Base-by-base conservation (phyloP, 495 filamentous ascomycete species). In the Thozetella sp. region DNA sequence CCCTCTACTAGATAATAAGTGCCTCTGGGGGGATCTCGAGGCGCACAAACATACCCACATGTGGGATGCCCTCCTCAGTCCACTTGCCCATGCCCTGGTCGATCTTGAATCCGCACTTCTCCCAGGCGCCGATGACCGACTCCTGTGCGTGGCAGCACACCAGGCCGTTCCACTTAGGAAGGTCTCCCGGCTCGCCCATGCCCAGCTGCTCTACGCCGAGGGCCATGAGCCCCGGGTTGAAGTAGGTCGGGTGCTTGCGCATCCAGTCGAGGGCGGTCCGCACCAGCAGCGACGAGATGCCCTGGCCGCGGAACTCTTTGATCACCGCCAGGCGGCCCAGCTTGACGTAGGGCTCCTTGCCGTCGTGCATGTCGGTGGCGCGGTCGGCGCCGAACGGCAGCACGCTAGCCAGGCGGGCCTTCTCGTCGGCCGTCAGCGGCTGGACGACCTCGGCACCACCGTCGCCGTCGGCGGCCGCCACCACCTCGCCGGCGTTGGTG, bases 41-140 rank as follows among this genome's bases (percentile, higher is more conserved):
- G 17, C 81, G 69, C 46, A 62, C 57, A 56, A 80, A 94, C 92
- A 96, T 94, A 15, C 89, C 92, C 25, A 93, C 83, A 81, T 97
- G 93, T 64, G 82, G 79, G 63, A 96, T 92, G 22, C 90, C 92
- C 62, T 96, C 92, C 76, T 97, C 93, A 40, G 78, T 74, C 91
- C 93, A 97, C 61, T 62, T 74, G 0, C 91, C 90, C 85, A 95
- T 83, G 9, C 69, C 73, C 67, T 85, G 78, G 74, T 97, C 93
- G 9, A 81, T 69, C 62, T 72, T 68, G 67, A 96, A 97, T 0
- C 92, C 92, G 71, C 85, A 78, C 55, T 75, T 75, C 56, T 65
- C 67, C 83, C 90, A 96, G 62, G 86, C 70, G 60, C 65, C 67
- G 62, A 83, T 80, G 24, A 88, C 86, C 13, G 72, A 62, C 59